phyloP scores from a whole-genome alignment of 2,329 filamentous ascomycete genomes.

The Fonsecaea multimorphosa region DNA sequence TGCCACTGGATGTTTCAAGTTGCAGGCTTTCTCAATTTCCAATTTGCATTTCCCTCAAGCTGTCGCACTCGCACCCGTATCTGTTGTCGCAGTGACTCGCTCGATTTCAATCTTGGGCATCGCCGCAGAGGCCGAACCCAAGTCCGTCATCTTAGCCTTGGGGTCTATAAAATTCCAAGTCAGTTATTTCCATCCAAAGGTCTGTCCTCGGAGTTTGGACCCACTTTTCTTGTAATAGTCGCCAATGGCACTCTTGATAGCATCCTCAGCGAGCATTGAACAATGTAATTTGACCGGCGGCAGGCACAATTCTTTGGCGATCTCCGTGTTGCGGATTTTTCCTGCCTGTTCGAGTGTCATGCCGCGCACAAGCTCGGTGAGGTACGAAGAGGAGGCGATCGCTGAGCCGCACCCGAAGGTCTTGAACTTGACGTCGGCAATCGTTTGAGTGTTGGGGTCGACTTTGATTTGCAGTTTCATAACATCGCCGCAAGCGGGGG shows the following conservation, averaged over 20 bases:
- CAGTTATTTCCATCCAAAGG: neutral
- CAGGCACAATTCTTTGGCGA: constrained; percentile 91
- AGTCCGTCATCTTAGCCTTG: constrained; percentile 72
- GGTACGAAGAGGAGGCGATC: constrained; percentile 91
- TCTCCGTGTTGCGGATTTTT: constrained; percentile 94
- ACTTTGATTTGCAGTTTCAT: constrained; percentile 95
- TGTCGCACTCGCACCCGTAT: constrained; percentile 35
- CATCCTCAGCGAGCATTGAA: constrained; percentile 90
- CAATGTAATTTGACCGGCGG: constrained; percentile 90
- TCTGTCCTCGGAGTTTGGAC: neutral
- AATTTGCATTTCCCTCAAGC: constrained; percentile 22
- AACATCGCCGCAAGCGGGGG: constrained; percentile 89
- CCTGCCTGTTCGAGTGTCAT: constrained; percentile 96
- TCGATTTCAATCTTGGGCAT: constrained; percentile 70
- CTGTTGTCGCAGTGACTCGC: constrained; percentile 56
- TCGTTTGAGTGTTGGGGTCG: constrained; percentile 84
- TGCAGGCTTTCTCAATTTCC: constrained; percentile 2
- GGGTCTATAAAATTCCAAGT: constrained; percentile 69
- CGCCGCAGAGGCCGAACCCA: constrained; percentile 69
- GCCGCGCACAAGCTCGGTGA: constrained; percentile 91
- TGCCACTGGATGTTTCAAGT: neutral
- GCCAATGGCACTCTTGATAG: constrained; percentile 88
- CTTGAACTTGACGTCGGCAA: constrained; percentile 97
- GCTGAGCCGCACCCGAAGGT: constrained; percentile 94
- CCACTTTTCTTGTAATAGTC: constrained; percentile 81